Evolutionary conservation across 495 filamentous ascomycete species (phyloP).

Genomic region (Hypomontagnella submonticulosa): DNA sequence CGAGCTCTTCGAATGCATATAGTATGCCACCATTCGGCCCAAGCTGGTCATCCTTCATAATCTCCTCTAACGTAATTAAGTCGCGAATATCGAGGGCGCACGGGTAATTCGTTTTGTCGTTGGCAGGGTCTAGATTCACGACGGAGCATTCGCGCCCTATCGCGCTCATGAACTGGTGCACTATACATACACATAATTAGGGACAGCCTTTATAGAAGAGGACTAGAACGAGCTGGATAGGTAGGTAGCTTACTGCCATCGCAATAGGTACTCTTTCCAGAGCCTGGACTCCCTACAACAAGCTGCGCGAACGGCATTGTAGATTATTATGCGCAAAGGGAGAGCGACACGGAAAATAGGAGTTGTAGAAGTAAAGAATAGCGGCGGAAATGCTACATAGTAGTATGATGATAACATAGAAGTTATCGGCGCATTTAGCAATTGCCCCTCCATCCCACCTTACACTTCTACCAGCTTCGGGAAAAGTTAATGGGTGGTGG

Average conservation of each 20-base stretch:
- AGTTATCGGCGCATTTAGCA: conserved; percentile 9
- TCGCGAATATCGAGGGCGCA: conserved; percentile 92
- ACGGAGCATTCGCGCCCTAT: conserved; percentile 94
- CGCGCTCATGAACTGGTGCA: conserved; percentile 96
- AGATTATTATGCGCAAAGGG: neutral
- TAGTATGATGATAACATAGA: neutral
- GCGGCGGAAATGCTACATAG: conserved; percentile 1
- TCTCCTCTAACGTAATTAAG: conserved; percentile 88
- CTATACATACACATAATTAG: conserved; percentile 41
- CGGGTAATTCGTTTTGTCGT: conserved; percentile 82
- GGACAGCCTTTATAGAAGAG: neutral
- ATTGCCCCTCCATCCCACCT: conserved; percentile 45
- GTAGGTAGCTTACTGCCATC: conserved; percentile 77
- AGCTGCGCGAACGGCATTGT: conserved; percentile 72
- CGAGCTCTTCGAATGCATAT: conserved; percentile 95
- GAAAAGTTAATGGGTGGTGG: conserved; percentile 42
- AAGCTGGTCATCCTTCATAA: conserved; percentile 91
- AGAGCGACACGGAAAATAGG: neutral
- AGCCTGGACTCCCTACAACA: conserved; percentile 90
- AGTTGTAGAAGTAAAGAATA: conserved; percentile 8
- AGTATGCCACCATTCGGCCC: conserved; percentile 93
- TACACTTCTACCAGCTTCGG: conserved; percentile 18
- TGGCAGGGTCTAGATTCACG: conserved; percentile 96
- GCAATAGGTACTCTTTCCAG: conserved; percentile 97
- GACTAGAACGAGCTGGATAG: neutral